A percentile compares a stretch with the other conserved stretches of the same genome.
These are phyloP conservation scores for Meredithiella fracta DNA, from an alignment of 2,329 filamentous ascomycete genomes.

Conservation along the genomic window DNA sequence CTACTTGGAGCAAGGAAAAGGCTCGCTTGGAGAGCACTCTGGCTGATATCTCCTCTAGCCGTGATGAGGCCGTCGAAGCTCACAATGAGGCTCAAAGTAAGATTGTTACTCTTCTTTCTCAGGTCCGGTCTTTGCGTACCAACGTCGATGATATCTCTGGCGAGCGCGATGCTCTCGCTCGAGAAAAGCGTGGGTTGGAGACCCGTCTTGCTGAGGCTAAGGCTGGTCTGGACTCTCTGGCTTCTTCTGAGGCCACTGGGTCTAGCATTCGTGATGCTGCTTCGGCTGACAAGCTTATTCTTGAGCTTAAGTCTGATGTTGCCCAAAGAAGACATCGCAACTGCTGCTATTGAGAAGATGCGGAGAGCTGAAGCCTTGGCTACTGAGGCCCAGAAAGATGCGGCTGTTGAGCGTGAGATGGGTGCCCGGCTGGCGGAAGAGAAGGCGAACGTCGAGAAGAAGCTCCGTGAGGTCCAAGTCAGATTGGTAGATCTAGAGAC, in stretches of 20 bases:
- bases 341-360: slow-evolving; percentile 94
- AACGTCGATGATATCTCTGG: slow-evolving; percentile 71
- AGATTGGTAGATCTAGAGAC: slow-evolving; percentile 86
- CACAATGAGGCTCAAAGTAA: slow-evolving; percentile 92
- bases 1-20: slow-evolving; percentile 97
- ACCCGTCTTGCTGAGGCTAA: slow-evolving; percentile 73
- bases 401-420: slow-evolving; percentile 67
- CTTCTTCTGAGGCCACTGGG: slow-evolving; percentile 51
- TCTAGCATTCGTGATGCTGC: slow-evolving; percentile 82
- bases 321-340: slow-evolving; percentile 88
- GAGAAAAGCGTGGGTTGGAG: slow-evolving; percentile 84
- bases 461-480: slow-evolving; percentile 76
- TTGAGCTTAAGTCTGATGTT: slow-evolving; percentile 74
- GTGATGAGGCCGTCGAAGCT: slow-evolving; percentile 80
- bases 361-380: slow-evolving; percentile 74
- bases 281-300: slow-evolving; percentile 69
- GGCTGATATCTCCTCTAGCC: slow-evolving; percentile 73
- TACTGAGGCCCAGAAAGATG: slow-evolving; percentile 84
- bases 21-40: slow-evolving; percentile 76
- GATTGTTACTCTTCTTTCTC: slow-evolving; percentile 76
- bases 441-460: slow-evolving; percentile 78
- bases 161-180: slow-evolving; percentile 67
- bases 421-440: slow-evolving; percentile 73
- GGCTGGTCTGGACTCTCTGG: slow-evolving; percentile 72
- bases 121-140: slow-evolving; percentile 69